Percentiles rank a stretch among this genome's conserved stretches.
phyloP scores from a whole-genome alignment of 2,329 filamentous ascomycete genomes.

The Pyrenophora tritici-repentis region DNA sequence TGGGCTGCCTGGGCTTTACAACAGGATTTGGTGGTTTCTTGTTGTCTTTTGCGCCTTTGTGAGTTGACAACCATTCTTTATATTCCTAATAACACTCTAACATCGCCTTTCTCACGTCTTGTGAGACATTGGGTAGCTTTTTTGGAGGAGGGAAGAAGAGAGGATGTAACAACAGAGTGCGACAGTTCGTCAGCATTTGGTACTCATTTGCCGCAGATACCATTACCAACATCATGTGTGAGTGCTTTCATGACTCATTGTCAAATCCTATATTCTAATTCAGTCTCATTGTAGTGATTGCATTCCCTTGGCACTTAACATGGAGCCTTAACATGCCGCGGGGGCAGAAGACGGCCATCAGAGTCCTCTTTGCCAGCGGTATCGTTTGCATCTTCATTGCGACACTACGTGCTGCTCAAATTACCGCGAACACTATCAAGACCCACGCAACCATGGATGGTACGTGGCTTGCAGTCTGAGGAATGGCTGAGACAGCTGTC shows the following conservation, averaged over 20 bases:
- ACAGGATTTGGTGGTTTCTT: constrained; percentile 4
- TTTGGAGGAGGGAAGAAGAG: not conserved
- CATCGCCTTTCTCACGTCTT: not conserved
- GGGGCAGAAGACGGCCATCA: not conserved
- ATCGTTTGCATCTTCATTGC: constrained; percentile 6
- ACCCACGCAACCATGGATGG: not conserved
- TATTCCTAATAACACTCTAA: too few species aligned
- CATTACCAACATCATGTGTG: constrained; percentile 5
- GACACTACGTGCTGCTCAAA: not conserved
- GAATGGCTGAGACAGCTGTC: constrained; percentile 1
- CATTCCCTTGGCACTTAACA: constrained; percentile 2
- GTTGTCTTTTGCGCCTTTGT: constrained; percentile 4
- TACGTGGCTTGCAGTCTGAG: constrained; percentile 6
- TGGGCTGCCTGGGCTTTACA: not conserved
- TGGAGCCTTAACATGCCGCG: constrained; percentile 10
- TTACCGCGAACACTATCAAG: constrained; percentile 1
- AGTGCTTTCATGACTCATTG: not conserved
- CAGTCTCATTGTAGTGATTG: not conserved
- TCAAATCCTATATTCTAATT: too few species aligned
- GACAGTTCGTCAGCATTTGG: constrained; percentile 5
- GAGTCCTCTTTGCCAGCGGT: not conserved
- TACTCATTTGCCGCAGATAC: constrained; percentile 1
- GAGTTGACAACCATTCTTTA: not conserved
- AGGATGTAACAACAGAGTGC: not conserved
- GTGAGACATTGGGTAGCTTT: not conserved